These are phyloP conservation scores for Tardiomyces digboiensis DNA, from an alignment of 1,139 yeast species.

Conservation along the genomic window DNA sequence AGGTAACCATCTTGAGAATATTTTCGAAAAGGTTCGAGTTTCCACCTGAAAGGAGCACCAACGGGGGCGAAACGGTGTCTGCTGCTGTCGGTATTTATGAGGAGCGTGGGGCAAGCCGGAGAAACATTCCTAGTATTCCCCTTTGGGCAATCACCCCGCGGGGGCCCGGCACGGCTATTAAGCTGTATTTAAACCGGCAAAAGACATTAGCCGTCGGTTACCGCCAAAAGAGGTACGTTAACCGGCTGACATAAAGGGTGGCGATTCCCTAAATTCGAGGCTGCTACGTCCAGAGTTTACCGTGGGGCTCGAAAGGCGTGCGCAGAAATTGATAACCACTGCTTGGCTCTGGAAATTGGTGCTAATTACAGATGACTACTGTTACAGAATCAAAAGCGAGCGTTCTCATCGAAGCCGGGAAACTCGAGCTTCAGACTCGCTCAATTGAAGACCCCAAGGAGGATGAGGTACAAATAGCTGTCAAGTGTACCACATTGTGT, in stretches of 20 bases:
- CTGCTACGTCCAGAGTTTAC: no score
- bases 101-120: not conserved
- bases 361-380: not conserved
- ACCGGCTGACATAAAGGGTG: no score
- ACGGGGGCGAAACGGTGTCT: no score
- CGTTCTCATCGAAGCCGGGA: conserved; percentile 12
- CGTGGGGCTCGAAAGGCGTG: no score
- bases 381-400: conserved; percentile 9
- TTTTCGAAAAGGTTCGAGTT: not conserved
- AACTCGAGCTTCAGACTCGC: conserved; percentile 13
- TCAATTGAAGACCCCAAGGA: conserved; percentile 12
- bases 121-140: not conserved
- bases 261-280: no score
- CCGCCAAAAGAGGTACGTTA: not conserved
- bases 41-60: no score
- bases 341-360: no score
- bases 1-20: not conserved
- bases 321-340: no score
- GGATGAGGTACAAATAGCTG: conserved; percentile 47
- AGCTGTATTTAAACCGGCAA: not conserved
- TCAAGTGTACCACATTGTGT: conserved; percentile 23
- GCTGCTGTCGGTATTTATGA: not conserved
- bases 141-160: not conserved
- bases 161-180: conserved; percentile 1
- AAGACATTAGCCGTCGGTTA: not conserved